Conservation (phyloP, 2,329 filamentous ascomycete species). For the Pezicula carpinea region DNA sequence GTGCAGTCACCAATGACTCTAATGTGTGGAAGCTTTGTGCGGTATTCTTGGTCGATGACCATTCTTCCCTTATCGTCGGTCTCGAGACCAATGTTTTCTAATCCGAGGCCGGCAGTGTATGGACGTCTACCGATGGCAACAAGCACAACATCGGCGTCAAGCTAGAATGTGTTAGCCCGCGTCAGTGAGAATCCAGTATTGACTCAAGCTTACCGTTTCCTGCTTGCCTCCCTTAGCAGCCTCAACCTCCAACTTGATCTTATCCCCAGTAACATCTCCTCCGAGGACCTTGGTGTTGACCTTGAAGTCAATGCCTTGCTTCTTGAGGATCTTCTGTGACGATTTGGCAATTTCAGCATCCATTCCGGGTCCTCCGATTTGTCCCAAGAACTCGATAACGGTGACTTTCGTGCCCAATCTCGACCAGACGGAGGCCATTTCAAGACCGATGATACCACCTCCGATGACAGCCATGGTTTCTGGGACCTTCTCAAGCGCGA, state of each 20-base stretch:
- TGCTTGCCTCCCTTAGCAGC: constrained; percentile 94
- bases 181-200: not conserved
- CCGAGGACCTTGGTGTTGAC: constrained; percentile 89
- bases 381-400: constrained; percentile 91
- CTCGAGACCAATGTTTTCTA: constrained; percentile 92
- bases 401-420: constrained; percentile 91
- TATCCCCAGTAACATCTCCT: constrained; percentile 75
- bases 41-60: constrained; percentile 97
- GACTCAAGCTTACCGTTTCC: constrained; percentile 64
- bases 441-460: constrained; percentile 96
- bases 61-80: constrained; percentile 89
- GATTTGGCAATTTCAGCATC: constrained; percentile 88
- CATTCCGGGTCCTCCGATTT: constrained; percentile 98
- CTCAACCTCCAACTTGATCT: constrained; percentile 79
- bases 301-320: constrained; percentile 99
- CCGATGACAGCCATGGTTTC: constrained; percentile 97
- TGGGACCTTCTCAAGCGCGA: constrained; percentile 83
- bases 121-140: constrained; percentile 95
- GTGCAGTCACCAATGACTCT: constrained; percentile 94
- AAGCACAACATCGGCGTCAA: constrained; percentile 92
- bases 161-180: constrained; percentile 39
- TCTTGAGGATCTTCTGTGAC: constrained; percentile 86
- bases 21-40: constrained; percentile 95
- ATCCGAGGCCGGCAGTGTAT: constrained; percentile 84
- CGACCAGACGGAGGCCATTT: constrained; percentile 98